Evolutionary conservation across 140 eudicot species (phyloP), one percentile per base, ranked within the genome.

Genomic region (Ambrosia hybrid): DNA sequence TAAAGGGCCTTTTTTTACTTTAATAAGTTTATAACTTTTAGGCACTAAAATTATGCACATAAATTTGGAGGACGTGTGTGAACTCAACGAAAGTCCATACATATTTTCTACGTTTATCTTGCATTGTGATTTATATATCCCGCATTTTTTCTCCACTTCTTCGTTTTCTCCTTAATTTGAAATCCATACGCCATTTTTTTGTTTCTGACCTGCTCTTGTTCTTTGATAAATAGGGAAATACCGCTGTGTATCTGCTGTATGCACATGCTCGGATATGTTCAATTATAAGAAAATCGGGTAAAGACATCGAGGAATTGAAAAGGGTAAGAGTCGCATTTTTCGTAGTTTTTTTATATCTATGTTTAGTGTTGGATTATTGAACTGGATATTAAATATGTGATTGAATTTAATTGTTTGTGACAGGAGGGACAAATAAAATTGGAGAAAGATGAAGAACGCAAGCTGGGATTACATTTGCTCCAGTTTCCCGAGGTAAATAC

Each of bases 231-330:
- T 87, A 94, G 95, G 99, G 99, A 86, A 88, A 94, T 71, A 88
- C 99, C 60, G 91, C 95, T 58, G 92, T 88, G 0, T 86, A 90
- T 78, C 68, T 94, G 72, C 78, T 90, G 48, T 86, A 88, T 78
- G 91, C 97, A 60, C 97, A 94, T 76, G 99, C 99, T 68, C 94
- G 97, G n/a, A 90, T 94, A 26, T 86, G 97, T 79, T 90, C 97
- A 56, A 94, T 90, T 65, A 94, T 90, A 76, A 80, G 95, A 78
- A 94, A 90, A 76, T 94, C 95, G 68, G 95, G 97, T 78, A 88
- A 86, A 90, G 96, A 90, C 77, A 77, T 90, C 1, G 99, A 90
- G 64, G 89, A 88, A 46, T 67, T 94, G 48, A 94, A 94, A 77
- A 79, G 77, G 96, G 99, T 90, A 82, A 66, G 68, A 4, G 41